Evolutionary conservation across 2,329 filamentous ascomycete species (phyloP), one percentile per base, ranked within the genome.

Genomic region (Phyllosticta paracitricarpa): DNA sequence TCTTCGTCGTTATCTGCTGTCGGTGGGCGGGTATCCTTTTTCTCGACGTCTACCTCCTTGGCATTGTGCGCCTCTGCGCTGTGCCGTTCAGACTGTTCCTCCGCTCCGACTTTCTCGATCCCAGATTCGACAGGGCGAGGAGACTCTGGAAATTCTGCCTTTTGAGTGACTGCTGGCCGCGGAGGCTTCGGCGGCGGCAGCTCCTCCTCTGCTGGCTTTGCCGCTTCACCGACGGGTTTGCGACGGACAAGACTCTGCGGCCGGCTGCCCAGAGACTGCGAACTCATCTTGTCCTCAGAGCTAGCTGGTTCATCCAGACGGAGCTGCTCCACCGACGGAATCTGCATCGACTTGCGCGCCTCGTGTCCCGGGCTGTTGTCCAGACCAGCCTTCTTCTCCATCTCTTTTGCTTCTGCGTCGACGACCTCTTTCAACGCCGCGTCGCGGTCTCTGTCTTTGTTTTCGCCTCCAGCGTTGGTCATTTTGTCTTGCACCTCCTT

Each of bases 401-500:
- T 19, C 14, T 57, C 28, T 14, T 61, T 54, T 14, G 59, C 59
- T 14, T 61, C 59, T 51, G 57, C 51, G 9, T 61, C 55, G 22
- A 57, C 55, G 3, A 56, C 51, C n/a, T 61, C 59, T 19, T 61
- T 51, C 59, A 61, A 40, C 9, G 57, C 22, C n/a, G 53, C 56
- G 4, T 48, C 25, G 3, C 58, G 10, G 8, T 61, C 58, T 22
- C 51, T 35, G n/a, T 30, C 9, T 8, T 30, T 30, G 33, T 14
- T 56, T 19, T 54, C 30, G 19, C 30, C 59, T 14, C 52, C 19
- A 7, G 28, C 22, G 14, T 54, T 54, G 4, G 26, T 51, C 10
- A 61, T 57, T 17, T 54, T 57, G 4, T 57, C 56, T 19, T 62
- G 51, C 22, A 58, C 56, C 63, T 74, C 72, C 56, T 72, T 66